A percentile compares a stretch with the other conserved stretches of the same genome.
Conservation (phyloP, 129 eudicot species). For the Daucus carota region DNA sequence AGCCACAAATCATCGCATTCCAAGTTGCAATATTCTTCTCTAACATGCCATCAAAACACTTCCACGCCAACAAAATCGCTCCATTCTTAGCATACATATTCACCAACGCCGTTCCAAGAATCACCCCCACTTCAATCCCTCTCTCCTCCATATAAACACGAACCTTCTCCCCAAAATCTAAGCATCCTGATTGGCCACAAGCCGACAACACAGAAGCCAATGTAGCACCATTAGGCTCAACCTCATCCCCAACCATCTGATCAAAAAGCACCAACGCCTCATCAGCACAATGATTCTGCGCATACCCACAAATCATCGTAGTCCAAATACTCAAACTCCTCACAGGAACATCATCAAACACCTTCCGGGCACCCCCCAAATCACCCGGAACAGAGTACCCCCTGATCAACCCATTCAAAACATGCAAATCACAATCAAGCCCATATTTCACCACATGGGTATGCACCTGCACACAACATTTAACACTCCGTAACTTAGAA, state of each 20-base stretch:
- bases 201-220: constrained; percentile 74
- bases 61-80: constrained; percentile 41
- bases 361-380: constrained; percentile 43
- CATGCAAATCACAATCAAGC: constrained; percentile 57
- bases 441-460: constrained; percentile 44
- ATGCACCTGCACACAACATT: constrained; percentile 45
- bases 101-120: constrained; percentile 83
- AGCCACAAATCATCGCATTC: constrained; percentile 79
- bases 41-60: constrained; percentile 40
- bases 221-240: constrained; percentile 61
- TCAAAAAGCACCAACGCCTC: constrained; percentile 51
- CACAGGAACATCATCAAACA: constrained; percentile 55
- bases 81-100: constrained; percentile 87
- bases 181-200: constrained; percentile 67
- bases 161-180: constrained; percentile 63
- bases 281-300: constrained; percentile 36
- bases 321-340: constrained; percentile 69
- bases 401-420: constrained; percentile 53
- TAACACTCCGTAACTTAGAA: constrained; percentile 21
- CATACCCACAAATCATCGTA: constrained; percentile 72
- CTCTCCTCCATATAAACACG: constrained; percentile 44
- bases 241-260: constrained; percentile 33
- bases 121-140: constrained; percentile 36
- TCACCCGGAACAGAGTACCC: constrained; percentile 36
- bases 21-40: constrained; percentile 55